A percentile compares a stretch with the other conserved stretches of the same genome.
phyloP scores from a whole-genome alignment of 2,329 filamentous ascomycete species.

The Neofusicoccum laricinum region DNA sequence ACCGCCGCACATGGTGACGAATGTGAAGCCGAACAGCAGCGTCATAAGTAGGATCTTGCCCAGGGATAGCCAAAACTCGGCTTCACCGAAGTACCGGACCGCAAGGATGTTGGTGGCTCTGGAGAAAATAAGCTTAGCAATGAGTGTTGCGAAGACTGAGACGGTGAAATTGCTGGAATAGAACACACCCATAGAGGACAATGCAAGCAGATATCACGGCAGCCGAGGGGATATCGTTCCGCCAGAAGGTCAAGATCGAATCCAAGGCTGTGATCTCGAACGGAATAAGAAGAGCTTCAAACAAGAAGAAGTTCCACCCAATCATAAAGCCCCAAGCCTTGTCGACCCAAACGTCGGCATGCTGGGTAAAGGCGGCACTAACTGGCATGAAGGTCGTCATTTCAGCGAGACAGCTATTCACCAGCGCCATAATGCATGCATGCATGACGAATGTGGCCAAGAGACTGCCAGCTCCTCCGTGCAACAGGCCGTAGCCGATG shows the following conservation, averaged over 20 bases:
- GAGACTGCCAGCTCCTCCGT: conserved; percentile 45
- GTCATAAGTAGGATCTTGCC: conserved; percentile 72
- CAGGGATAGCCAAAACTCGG: conserved; percentile 74
- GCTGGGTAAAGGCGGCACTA: conserved; percentile 71
- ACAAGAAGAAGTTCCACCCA: conserved; percentile 84
- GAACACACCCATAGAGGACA: conserved; percentile 67
- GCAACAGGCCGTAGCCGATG: conserved; percentile 6
- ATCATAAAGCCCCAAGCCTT: conserved; percentile 68
- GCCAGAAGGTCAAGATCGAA: conserved; percentile 71
- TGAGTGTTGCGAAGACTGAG: too few relatives aligned
- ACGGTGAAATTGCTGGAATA: conserved; percentile 55
- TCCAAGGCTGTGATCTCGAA: conserved; percentile 71
- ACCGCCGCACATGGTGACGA: neutral
- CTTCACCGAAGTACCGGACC: conserved; percentile 69
- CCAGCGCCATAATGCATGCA: conserved; percentile 24
- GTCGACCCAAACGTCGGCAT: conserved; percentile 71
- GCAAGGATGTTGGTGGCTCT: conserved; percentile 53
- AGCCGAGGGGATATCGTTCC: conserved; percentile 58
- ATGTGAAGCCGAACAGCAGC: conserved; percentile 65
- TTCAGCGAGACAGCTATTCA: conserved; percentile 48
- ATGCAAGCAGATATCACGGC: conserved; percentile 64
- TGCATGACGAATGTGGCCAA: conserved; percentile 64
- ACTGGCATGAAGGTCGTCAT: conserved; percentile 78
- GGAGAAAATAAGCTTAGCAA: neutral
- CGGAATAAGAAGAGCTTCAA: conserved; percentile 63